These are phyloP conservation scores for Candida khao-thaluensis DNA, from an alignment of 805 yeast genomes.

Conservation along the genomic window DNA sequence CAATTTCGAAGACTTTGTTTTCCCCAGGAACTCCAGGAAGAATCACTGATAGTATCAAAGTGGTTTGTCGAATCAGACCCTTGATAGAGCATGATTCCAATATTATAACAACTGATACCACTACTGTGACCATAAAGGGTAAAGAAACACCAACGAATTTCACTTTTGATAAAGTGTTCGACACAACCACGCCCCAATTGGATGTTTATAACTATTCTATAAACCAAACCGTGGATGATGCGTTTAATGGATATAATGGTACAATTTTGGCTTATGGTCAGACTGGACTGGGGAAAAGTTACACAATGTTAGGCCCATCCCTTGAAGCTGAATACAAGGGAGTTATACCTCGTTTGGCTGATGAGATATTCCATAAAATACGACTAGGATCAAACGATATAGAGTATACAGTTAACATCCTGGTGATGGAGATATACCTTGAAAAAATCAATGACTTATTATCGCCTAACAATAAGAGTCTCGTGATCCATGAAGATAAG, in stretches of 20 bases:
- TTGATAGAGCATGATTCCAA: conserved; percentile 22
- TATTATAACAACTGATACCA: conserved; percentile 14
- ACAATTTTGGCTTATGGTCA: conserved; percentile 79
- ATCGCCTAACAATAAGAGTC: conserved; percentile 32
- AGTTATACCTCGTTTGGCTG: conserved; percentile 69
- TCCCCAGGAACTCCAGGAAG: not conserved
- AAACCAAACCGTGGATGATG: conserved; percentile 62
- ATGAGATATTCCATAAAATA: conserved; percentile 59
- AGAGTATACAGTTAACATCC: conserved; percentile 66
- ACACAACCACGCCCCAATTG: conserved; percentile 47
- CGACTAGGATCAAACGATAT: conserved; percentile 43
- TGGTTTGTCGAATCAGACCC: conserved; percentile 73
- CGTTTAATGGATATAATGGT: conserved; percentile 74
- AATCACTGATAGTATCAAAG: conserved; percentile 48
- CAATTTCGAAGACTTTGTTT: not conserved
- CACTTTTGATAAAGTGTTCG: conserved; percentile 67
- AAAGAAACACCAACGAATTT: conserved; percentile 35
- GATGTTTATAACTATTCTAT: conserved; percentile 62
- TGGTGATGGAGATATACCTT: conserved; percentile 79
- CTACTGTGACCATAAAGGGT: conserved; percentile 27
- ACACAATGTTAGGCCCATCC: conserved; percentile 70
- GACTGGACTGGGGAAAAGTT: conserved; percentile 74
- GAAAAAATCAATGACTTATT: conserved; percentile 75
- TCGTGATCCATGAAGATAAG: conserved; percentile 63
- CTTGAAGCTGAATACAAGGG: conserved; percentile 46